A percentile compares a stretch with the other conserved stretches of the same genome.
These are phyloP conservation scores for Argentina anserina DNA, from an alignment of 306 rosid species.

Conservation along the genomic window DNA sequence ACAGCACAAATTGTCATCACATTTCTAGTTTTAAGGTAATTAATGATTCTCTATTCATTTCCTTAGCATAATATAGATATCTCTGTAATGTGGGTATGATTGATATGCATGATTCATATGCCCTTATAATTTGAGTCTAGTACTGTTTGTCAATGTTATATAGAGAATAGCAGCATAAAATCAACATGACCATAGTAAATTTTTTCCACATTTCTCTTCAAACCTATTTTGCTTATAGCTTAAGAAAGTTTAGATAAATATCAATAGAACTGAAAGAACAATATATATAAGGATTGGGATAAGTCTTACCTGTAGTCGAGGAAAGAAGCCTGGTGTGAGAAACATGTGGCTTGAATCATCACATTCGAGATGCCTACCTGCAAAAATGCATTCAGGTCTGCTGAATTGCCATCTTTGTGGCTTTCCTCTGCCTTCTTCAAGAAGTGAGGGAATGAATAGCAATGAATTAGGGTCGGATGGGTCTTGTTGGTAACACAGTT, in stretches of 20 bases:
- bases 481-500: constrained; percentile 81
- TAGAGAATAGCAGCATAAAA: not conserved
- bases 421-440: constrained; percentile 88
- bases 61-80: not conserved
- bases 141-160: not conserved
- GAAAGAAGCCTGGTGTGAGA: constrained; percentile 89
- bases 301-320: constrained; percentile 74
- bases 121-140: not conserved
- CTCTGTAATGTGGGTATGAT: not conserved
- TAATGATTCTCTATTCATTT: not conserved
- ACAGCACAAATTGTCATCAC: not conserved
- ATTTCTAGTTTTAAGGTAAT: constrained; percentile 3
- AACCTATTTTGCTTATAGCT: not conserved
- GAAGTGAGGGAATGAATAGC: constrained; percentile 71
- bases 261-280: not conserved
- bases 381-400: constrained; percentile 54
- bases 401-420: constrained; percentile 77
- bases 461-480: constrained; percentile 63
- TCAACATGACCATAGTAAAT: too few relatives aligned
- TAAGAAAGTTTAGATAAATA: not conserved
- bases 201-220: too few relatives aligned
- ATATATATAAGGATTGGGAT: constrained; percentile 12
- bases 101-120: not conserved
- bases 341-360: constrained; percentile 94
- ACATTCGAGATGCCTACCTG: constrained; percentile 86